phyloP scores from a whole-genome alignment of 2,329 filamentous ascomycete species.

The Dryadomyces sulphureus region DNA sequence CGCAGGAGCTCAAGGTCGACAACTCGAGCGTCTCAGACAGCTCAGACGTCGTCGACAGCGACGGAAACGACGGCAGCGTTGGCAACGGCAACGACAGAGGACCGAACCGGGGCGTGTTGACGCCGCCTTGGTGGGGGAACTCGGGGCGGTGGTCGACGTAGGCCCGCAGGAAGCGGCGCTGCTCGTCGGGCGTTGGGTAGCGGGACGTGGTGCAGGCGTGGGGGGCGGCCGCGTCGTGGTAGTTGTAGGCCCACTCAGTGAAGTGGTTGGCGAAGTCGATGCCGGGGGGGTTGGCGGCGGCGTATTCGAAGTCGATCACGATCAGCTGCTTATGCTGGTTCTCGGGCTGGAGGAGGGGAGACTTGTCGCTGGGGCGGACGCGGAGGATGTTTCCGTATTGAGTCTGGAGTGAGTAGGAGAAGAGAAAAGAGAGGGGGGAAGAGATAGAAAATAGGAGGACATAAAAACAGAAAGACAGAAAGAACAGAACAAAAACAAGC shows the following conservation, averaged over 20 bases:
- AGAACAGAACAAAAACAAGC: not conserved
- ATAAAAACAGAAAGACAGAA: too few relatives aligned
- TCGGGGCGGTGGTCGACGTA: conserved; percentile 73
- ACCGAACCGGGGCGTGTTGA: conserved; percentile 9
- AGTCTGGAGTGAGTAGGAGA: conserved; percentile 39
- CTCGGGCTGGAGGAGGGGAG: conserved; percentile 71
- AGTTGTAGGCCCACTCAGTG: conserved; percentile 96
- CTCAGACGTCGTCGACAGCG: conserved; percentile 17
- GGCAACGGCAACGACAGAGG: conserved; percentile 5
- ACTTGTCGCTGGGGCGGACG: conserved; percentile 52
- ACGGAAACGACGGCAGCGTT: conserved; percentile 20
- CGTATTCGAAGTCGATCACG: conserved; percentile 97
- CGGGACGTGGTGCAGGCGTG: conserved; percentile 51
- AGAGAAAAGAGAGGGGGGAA: not conserved
- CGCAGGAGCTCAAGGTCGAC: conserved; percentile 22
- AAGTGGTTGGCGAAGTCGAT: conserved; percentile 97
- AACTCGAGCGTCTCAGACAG: conserved; percentile 8
- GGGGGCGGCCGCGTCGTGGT: conserved; percentile 56
- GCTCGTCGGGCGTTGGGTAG: conserved; percentile 72
- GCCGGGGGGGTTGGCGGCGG: conserved; percentile 72
- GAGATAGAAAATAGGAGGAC: too few relatives aligned
- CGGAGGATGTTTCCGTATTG: conserved; percentile 98
- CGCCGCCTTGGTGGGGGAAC: conserved; percentile 32
- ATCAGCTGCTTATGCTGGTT: conserved; percentile 94
- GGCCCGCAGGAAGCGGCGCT: conserved; percentile 68